A percentile compares a stretch with the other conserved stretches of the same genome.
Conservation (phyloP, 768 basidiomycete genomes). For the Psilocybe cyanescens region DNA sequence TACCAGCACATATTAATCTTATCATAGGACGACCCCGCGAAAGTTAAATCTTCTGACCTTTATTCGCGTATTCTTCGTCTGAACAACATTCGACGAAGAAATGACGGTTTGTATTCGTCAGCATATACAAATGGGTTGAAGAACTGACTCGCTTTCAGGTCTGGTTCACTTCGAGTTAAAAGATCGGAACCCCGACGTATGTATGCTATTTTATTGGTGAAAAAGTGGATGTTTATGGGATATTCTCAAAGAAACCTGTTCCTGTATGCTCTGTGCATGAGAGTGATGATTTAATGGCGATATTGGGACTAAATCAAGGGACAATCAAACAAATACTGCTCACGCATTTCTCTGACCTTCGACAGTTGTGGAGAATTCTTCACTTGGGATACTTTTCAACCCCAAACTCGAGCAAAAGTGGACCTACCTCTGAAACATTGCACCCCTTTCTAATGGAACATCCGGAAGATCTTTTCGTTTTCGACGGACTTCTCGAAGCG, state of each 20-base stretch:
- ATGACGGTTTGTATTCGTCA: background rate
- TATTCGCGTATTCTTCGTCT: background rate
- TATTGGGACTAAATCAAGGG: conserved; percentile 1
- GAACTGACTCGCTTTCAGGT: background rate
- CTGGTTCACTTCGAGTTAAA: conserved; percentile 10
- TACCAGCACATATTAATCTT: background rate
- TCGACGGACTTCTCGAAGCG: conserved; percentile 1
- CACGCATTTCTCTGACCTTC: background rate
- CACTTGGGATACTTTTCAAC: background rate
- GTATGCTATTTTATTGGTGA: background rate
- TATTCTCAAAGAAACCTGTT: background rate
- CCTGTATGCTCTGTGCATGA: background rate
- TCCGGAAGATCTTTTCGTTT: conserved; percentile 6
- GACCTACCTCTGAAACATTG: background rate
- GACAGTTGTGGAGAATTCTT: background rate
- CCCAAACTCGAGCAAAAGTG: background rate
- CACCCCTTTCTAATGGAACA: conserved; percentile 8
- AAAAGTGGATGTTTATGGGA: too few relatives aligned
- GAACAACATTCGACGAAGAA: background rate
- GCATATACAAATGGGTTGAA: background rate
- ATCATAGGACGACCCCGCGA: conserved; percentile 3
- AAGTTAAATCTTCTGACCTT: background rate
- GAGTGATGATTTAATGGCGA: background rate
- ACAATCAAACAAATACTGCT: background rate
- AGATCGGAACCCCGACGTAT: conserved; percentile 1